Evolutionary conservation across 2,329 filamentous ascomycete genomes (phyloP).

Genomic region (Alternaria conjuncta): DNA sequence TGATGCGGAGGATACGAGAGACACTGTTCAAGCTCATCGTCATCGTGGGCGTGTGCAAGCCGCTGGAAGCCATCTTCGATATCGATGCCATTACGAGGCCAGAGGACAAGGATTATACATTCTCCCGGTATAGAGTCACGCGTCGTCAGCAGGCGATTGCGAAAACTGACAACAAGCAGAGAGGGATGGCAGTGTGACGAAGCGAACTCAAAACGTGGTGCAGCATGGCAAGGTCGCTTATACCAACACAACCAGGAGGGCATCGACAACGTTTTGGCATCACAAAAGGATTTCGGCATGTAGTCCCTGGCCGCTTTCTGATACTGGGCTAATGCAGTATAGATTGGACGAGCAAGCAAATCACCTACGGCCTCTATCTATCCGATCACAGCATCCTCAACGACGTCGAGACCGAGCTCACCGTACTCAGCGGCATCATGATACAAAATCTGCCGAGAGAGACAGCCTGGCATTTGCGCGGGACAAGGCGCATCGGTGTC

Average conservation of each 20-base stretch:
- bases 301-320: not conserved
- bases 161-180: conserved; percentile 26
- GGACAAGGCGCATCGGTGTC: conserved; percentile 57
- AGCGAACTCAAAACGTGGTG: conserved; percentile 60
- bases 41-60: conserved; percentile 68
- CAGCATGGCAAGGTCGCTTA: conserved; percentile 63
- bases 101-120: conserved; percentile 65
- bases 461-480: conserved; percentile 63
- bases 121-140: conserved; percentile 51
- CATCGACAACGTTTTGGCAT: conserved; percentile 49
- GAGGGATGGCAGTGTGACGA: conserved; percentile 65
- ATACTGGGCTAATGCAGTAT: not conserved
- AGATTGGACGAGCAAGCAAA: conserved; percentile 61
- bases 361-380: conserved; percentile 66
- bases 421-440: conserved; percentile 63
- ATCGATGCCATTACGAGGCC: conserved; percentile 59
- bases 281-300: conserved; percentile 55
- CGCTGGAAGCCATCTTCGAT: conserved; percentile 65
- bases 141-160: not conserved
- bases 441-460: conserved; percentile 62
- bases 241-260: conserved; percentile 59
- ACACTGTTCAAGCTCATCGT: conserved; percentile 63
- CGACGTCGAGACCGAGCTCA: conserved; percentile 62
- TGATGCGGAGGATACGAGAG: conserved; percentile 63
- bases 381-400: conserved; percentile 63